Evolutionary conservation across 331 rosid genomes (phyloP).

Genomic region (Pyracantha coccinea): DNA sequence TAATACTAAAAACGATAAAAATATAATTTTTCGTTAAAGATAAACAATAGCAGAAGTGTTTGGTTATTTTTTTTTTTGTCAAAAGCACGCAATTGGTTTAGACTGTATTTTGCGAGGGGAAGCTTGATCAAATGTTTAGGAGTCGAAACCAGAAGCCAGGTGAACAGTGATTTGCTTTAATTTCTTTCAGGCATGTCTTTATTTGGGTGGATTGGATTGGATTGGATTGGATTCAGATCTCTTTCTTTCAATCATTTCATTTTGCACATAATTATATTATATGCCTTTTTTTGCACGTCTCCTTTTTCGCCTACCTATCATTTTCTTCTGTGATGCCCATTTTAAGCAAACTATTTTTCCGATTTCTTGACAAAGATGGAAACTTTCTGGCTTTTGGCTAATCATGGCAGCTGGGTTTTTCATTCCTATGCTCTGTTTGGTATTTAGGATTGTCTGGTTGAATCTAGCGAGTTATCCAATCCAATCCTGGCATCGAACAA

Average conservation of each 20-base stretch:
- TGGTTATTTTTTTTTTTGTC: too few species aligned
- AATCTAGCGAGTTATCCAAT: too few species aligned
- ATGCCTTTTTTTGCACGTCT: slow-evolving; percentile 5
- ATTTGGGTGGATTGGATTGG: not conserved
- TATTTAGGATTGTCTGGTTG: not conserved
- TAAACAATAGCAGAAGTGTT: too few species aligned
- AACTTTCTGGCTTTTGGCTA: not conserved
- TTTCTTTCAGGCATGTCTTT: not conserved
- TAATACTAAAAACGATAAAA: too few species aligned
- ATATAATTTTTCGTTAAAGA: too few species aligned
- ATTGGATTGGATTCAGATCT: not conserved
- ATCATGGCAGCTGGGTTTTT: not conserved
- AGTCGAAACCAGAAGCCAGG: not conserved
- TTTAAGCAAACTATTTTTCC: not conserved
- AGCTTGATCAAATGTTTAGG: not conserved
- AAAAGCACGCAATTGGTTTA: not conserved
- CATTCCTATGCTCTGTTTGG: not conserved
- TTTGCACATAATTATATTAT: not conserved
- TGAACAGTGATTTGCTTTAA: not conserved
- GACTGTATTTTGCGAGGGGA: not conserved
- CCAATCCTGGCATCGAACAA: too few species aligned
- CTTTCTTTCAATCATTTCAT: not conserved
- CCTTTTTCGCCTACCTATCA: not conserved
- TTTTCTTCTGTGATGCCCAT: not conserved
- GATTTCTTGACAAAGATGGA: not conserved